phyloP scores from a whole-genome alignment of 371 early-diverging fungal species.

The Dinochytrium kinnereticum region DNA sequence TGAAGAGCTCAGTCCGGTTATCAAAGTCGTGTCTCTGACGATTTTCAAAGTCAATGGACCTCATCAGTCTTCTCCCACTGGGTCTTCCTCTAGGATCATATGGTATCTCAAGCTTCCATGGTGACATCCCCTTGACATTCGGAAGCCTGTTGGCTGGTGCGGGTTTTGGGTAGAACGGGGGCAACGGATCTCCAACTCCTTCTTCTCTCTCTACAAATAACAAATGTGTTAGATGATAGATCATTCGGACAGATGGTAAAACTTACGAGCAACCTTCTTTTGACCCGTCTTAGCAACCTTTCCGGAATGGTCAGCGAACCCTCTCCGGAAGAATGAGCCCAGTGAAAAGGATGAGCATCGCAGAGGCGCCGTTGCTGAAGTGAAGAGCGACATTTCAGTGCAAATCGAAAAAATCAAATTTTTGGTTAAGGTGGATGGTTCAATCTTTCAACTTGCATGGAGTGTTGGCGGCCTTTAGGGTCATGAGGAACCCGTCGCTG shows the following conservation, averaged over 20 bases:
- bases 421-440: slow-evolving; percentile 55
- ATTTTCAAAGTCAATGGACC: slow-evolving; percentile 47
- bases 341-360: not conserved
- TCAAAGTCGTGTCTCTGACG: slow-evolving; percentile 45
- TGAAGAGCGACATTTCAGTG: not conserved
- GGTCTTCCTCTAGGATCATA: slow-evolving; percentile 36
- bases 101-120: slow-evolving; percentile 23
- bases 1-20: slow-evolving; percentile 43
- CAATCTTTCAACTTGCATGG: slow-evolving; percentile 80
- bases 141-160: slow-evolving; percentile 19
- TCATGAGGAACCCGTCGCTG: slow-evolving; percentile 69
- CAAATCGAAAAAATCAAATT: not conserved
- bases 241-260: not conserved
- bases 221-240: not conserved
- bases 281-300: slow-evolving; percentile 39
- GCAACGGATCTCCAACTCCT: slow-evolving; percentile 40
- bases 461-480: slow-evolving; percentile 60
- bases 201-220: slow-evolving; percentile 24
- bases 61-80: slow-evolving; percentile 38
- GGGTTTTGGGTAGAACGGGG: slow-evolving; percentile 40
- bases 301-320: slow-evolving; percentile 26
- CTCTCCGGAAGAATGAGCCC: not conserved
- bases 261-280: slow-evolving; percentile 27
- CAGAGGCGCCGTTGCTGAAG: not conserved
- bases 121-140: slow-evolving; percentile 13